A percentile compares a stretch with the other conserved stretches of the same genome.
Evolutionary conservation across 257 asterid species (phyloP).

Genomic region (Solanum etuberosum): DNA sequence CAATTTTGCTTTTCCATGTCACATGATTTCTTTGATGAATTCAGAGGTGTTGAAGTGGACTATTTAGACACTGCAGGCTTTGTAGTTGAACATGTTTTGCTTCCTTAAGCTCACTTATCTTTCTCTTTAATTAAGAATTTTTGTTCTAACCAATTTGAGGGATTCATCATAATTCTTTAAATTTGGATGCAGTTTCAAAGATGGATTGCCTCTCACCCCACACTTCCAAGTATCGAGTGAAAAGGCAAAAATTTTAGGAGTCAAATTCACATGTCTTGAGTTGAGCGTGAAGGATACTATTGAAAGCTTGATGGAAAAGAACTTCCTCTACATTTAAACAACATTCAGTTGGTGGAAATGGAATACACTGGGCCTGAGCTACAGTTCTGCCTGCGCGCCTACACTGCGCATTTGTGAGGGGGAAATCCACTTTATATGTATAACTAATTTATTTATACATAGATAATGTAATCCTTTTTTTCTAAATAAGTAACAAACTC

Average conservation of each 20-base stretch:
- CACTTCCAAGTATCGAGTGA: conserved; percentile 28
- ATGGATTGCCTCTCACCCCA: not conserved
- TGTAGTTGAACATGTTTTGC: not conserved
- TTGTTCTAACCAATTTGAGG: not conserved
- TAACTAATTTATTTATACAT: not conserved
- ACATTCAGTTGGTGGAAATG: not conserved
- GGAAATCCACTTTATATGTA: not conserved
- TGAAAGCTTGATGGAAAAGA: conserved; percentile 24
- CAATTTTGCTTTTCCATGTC: too few relatives aligned
- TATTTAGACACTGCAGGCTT: not conserved
- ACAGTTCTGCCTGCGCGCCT: too few relatives aligned
- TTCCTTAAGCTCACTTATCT: not conserved
- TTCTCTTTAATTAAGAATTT: not conserved
- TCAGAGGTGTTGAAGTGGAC: not conserved
- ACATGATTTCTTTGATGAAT: not conserved
- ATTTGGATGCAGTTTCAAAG: conserved; percentile 14
- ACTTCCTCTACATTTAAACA: conserved; percentile 5
- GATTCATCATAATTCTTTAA: not conserved
- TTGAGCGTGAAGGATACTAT: conserved; percentile 31
- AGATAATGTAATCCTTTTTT: not conserved
- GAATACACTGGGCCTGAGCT: not conserved
- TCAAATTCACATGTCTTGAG: conserved; percentile 31
- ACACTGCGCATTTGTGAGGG: too few relatives aligned
- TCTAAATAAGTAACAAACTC: not conserved
- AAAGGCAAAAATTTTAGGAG: conserved; percentile 28